phyloP scores from a whole-genome alignment of 441 rosid species.

The Erodium texanum region DNA sequence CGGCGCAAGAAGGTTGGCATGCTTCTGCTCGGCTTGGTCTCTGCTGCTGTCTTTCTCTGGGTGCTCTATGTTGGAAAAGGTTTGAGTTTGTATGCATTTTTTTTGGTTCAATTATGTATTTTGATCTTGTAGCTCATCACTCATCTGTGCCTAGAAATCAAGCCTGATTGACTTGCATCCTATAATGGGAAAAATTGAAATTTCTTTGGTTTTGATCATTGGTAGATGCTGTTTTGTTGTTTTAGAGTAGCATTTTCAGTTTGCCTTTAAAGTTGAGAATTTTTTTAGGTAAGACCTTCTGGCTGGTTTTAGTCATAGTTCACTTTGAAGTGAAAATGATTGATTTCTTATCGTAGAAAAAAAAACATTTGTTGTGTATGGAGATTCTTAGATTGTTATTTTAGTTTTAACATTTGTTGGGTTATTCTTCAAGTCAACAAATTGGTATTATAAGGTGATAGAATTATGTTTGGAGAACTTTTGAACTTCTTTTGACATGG shows the following conservation, averaged over 20 bases:
- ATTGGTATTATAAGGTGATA: too few species aligned
- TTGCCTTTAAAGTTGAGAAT: too few species aligned
- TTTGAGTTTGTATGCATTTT: conserved; percentile 17
- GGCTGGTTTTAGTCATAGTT: too few species aligned
- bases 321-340: too few species aligned
- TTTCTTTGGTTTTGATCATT: conserved; percentile 6
- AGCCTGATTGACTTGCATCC: too few species aligned
- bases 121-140: not conserved
- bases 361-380: too few species aligned
- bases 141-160: not conserved
- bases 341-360: too few species aligned
- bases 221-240: conserved; percentile 8
- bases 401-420: not conserved
- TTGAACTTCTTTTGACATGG: too few species aligned
- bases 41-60: conserved; percentile 70
- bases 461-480: too few species aligned
- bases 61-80: conserved; percentile 85
- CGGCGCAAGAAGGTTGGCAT: conserved; percentile 90
- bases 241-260: not conserved
- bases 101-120: conserved; percentile 2
- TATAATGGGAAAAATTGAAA: not conserved
- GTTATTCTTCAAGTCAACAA: not conserved
- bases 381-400: not conserved
- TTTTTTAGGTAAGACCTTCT: not conserved
- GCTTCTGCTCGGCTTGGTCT: conserved; percentile 71